Conservation (phyloP, 495 filamentous ascomycete species). For the Tuber calosporum region DNA sequence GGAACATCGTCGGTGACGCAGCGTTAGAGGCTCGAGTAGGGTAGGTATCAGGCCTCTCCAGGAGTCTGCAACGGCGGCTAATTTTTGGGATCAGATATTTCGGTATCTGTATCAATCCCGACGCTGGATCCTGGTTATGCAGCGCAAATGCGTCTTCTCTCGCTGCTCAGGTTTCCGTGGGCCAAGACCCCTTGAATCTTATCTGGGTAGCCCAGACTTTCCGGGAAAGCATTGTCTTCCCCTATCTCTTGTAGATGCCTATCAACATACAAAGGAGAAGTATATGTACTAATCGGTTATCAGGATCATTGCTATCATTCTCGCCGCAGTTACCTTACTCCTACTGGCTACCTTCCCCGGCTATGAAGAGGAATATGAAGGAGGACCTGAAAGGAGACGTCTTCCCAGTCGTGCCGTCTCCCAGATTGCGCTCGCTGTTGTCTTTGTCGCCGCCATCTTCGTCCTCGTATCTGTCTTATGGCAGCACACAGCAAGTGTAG, state of each 20-base stretch:
- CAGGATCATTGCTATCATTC: slow-evolving; percentile 68
- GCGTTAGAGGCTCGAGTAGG: slow-evolving; percentile 63
- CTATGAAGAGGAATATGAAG: slow-evolving; percentile 64
- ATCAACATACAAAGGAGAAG: not conserved
- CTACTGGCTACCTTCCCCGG: slow-evolving; percentile 74
- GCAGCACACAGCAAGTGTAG: slow-evolving; percentile 90
- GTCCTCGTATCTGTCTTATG: slow-evolving; percentile 66
- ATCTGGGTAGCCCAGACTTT: slow-evolving; percentile 74
- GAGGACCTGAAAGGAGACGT: slow-evolving; percentile 59
- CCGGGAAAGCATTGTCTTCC: slow-evolving; percentile 75
- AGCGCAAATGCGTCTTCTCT: slow-evolving; percentile 70
- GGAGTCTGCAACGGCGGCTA: not conserved
- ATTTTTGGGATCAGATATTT: slow-evolving; percentile 42
- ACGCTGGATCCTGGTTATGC: slow-evolving; percentile 65
- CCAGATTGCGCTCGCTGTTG: slow-evolving; percentile 67
- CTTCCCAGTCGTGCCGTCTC: slow-evolving; percentile 68
- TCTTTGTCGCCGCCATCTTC: slow-evolving; percentile 72
- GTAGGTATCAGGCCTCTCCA: slow-evolving; percentile 48
- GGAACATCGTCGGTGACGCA: slow-evolving; percentile 63
- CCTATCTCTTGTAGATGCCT: slow-evolving; percentile 57
- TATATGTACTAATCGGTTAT: slow-evolving; percentile 39
- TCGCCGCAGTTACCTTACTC: slow-evolving; percentile 68
- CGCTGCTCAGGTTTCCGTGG: slow-evolving; percentile 58
- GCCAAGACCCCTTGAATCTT: slow-evolving; percentile 72
- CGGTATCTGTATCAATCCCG: slow-evolving; percentile 68